phyloP scores from a whole-genome alignment of 2,329 filamentous ascomycete species.

The Byssothecium circinans region DNA sequence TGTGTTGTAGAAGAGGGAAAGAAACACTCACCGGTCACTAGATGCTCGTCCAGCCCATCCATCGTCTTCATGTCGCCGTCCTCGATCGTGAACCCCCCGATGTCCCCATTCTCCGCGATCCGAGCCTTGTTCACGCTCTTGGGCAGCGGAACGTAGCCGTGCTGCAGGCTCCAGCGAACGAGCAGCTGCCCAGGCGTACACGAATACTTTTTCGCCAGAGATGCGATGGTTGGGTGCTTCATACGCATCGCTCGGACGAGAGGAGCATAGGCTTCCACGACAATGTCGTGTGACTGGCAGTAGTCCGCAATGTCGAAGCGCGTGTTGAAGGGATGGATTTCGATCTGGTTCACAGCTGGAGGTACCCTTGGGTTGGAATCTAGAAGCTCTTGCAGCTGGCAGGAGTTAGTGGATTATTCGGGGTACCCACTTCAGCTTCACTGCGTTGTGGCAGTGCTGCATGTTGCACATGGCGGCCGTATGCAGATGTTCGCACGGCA shows the following conservation, averaged over 20 bases:
- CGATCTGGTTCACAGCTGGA: slow-evolving; percentile 76
- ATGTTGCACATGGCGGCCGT: too few relatives aligned
- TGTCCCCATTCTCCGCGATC: slow-evolving; percentile 65
- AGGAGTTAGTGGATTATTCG: neutral
- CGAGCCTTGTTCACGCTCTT: slow-evolving; percentile 68
- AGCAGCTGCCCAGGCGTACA: slow-evolving; percentile 74
- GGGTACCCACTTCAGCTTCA: too few relatives aligned
- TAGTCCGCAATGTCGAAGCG: slow-evolving; percentile 66
- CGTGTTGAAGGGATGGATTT: slow-evolving; percentile 82
- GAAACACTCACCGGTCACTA: slow-evolving; percentile 59
- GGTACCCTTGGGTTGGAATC: slow-evolving; percentile 61
- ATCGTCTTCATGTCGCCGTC: slow-evolving; percentile 64
- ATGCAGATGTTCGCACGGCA: too few relatives aligned
- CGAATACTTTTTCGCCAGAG: slow-evolving; percentile 66
- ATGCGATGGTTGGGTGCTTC: slow-evolving; percentile 64
- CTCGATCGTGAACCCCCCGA: slow-evolving; percentile 63
- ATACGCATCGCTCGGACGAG: slow-evolving; percentile 72
- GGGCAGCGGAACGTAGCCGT: slow-evolving; percentile 71
- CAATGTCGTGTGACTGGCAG: slow-evolving; percentile 67
- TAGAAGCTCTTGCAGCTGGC: slow-evolving; percentile 70
- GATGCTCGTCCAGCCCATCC: slow-evolving; percentile 69
- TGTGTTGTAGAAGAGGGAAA: neutral
- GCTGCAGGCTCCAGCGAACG: slow-evolving; percentile 76
- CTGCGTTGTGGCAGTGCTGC: too few relatives aligned
- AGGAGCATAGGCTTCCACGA: slow-evolving; percentile 79